Evolutionary conservation across 2,329 filamentous ascomycete genomes (phyloP), one percentile per base, ranked within the genome.

Genomic region (Pleurostoma richardsiae): DNA sequence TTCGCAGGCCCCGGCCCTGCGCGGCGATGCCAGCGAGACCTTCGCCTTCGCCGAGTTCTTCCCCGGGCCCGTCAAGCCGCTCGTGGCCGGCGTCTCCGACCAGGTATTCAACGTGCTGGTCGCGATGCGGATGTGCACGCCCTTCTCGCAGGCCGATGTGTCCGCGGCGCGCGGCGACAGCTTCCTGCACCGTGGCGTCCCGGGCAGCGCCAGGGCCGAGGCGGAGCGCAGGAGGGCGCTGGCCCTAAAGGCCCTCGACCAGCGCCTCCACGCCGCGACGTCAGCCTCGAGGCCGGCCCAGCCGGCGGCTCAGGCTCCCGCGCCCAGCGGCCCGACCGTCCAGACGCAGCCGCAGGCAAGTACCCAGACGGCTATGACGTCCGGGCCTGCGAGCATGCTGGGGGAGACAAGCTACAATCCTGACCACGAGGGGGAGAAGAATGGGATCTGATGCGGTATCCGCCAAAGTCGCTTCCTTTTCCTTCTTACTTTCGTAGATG

Each of bases 21-120:
- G 85, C 53, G 94, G 94, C 52, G 94, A 99, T 65, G 89, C 94
- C 33, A 95, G 88, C 66, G 94, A 99, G 67, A 96, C 91, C 0
- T 99, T 99, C 63, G 87, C 91, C 6, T 95, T 99, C 64, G 86
- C 90, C 54, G 90, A 94, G 59, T 96, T 99, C 74, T 97, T 97
- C 71, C 94, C 94, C 0, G 87, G 86, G 42, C 82, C 85, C 3
- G 72, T 88, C 39, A 92, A 96, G 63, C 87, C 90, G 0, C 73
- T 88, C 10, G 77, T 97, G 39, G 80, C 85, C 11, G 77, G 82
- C 7, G 63, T 95, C n/a, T 79, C 87, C 8, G 83, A 89, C 56
- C 76, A 82, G 50, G 66, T 96, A 29, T 96, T 92, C 69, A 76
- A 78, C 48, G 65, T 86, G 4, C 73, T 96, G 1, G 85, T 96